Evolutionary conservation across 1,139 yeast genomes (phyloP).

Genomic region (Sugiyamaella novakii): DNA sequence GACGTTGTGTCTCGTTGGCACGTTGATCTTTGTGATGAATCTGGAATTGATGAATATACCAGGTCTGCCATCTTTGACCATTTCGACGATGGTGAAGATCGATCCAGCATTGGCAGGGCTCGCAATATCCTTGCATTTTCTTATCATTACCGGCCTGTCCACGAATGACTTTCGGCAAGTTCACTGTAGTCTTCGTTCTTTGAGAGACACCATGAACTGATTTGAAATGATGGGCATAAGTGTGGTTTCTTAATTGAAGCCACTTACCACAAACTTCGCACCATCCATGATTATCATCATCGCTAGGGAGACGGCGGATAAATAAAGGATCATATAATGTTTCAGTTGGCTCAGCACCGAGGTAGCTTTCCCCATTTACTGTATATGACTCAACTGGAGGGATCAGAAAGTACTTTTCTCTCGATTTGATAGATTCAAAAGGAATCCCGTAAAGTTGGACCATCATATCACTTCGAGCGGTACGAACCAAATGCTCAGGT

Average conservation of each 20-base stretch:
- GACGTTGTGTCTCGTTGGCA: constrained; percentile 25
- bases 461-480: constrained; percentile 16
- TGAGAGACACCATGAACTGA: constrained; percentile 30
- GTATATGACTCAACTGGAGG: constrained; percentile 25
- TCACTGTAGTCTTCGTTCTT: constrained; percentile 27
- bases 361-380: constrained; percentile 27
- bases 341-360: constrained; percentile 29
- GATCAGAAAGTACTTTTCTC: constrained; percentile 17
- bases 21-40: constrained; percentile 26
- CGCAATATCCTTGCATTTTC: constrained; percentile 30
- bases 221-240: constrained; percentile 31
- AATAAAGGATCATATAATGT: constrained; percentile 30
- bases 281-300: constrained; percentile 31
- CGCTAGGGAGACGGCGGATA: constrained; percentile 26
- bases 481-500: constrained; percentile 11
- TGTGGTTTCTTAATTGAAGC: constrained; percentile 30
- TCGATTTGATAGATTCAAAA: constrained; percentile 24
- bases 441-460: constrained; percentile 27
- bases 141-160: constrained; percentile 24
- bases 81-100: constrained; percentile 28
- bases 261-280: constrained; percentile 30
- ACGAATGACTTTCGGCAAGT: constrained; percentile 24
- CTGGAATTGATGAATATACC: constrained; percentile 31
- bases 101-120: constrained; percentile 26
- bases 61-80: constrained; percentile 29